Evolutionary conservation across 768 basidiomycete genomes (phyloP), one percentile per base, ranked within the genome.

Genomic region (Mrakia blollopis): DNA sequence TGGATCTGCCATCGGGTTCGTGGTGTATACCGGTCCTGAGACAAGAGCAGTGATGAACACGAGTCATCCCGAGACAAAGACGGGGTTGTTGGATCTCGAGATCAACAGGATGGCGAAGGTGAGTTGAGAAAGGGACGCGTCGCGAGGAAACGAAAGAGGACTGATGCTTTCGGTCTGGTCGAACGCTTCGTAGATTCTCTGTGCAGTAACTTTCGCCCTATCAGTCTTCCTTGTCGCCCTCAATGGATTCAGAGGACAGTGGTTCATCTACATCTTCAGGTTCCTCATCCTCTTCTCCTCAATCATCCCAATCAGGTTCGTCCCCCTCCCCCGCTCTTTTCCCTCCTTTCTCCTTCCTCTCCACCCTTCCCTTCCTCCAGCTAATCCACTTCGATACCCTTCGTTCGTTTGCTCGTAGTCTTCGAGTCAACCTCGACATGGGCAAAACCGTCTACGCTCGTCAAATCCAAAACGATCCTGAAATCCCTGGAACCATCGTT

Each of bases 381-480:
- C n/a, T n/a, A n/a, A n/a, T 44, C 14, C 44, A 14, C 44, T 14
- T 44, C 44, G 44, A 41, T 41, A 6, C 39, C 11, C 44, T 13
- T 14, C 21, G 16, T 39, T 60, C 11, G 4, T 14, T 13, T 52
- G n/a, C n/a, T 39, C 7, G 9, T 82, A 98, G 95, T 87, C 86
- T 99, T 74, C 92, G 97, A n/a, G 96, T 99, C 73, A 99, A 99
- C 80, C 87, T 99, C 73, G 97, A 99, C 83, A 98, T 99, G 95
- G 97, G 97, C 75, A 99, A 99, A 85, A 98, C 95, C 0, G 92
- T 98, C 61, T 99, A 99, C 80, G 94, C 93, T 0, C 90, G 92
- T 61, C 92, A 94, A 79, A 98, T 98, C 75, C 94, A 95, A 91
- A 90, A 89, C 72, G 97, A 98, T 84, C 82, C 80, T 63, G 93